Percentiles rank a stretch among this genome's conserved stretches.
These are phyloP conservation scores for Trametes cingulata DNA, from an alignment of 768 basidiomycete genomes.

Conservation along the genomic window DNA sequence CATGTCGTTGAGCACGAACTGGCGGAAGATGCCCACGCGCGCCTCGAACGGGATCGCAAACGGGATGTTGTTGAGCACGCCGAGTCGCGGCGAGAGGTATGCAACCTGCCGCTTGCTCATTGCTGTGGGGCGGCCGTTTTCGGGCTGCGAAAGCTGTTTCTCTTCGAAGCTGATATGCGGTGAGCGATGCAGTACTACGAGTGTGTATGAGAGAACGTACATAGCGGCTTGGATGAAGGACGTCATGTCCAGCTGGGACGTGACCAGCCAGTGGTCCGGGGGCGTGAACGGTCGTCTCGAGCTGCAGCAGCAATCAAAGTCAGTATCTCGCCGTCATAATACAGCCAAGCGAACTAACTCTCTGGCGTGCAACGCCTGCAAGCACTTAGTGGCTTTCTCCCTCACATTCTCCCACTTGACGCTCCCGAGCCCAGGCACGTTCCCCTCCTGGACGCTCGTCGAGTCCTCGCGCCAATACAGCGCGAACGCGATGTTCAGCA, in stretches of 20 bases:
- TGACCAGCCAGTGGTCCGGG: conserved; percentile 81
- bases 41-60: conserved; percentile 93
- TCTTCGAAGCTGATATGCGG: conserved; percentile 60
- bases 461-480: conserved; percentile 68
- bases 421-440: conserved; percentile 41
- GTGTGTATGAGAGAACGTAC: conserved; percentile 40
- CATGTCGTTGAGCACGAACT: conserved; percentile 74
- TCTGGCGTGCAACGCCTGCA: conserved; percentile 82
- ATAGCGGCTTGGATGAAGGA: conserved; percentile 88
- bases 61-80: conserved; percentile 92
- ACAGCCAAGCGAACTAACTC: conserved; percentile 59
- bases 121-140: conserved; percentile 23
- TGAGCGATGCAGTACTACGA: not conserved
- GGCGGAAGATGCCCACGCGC: conserved; percentile 87
- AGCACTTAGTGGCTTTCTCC: conserved; percentile 73
- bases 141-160: conserved; percentile 43
- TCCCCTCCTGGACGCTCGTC: conserved; percentile 39
- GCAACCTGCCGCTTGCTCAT: conserved; percentile 71
- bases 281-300: conserved; percentile 85
- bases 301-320: conserved; percentile 44
- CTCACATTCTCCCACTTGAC: conserved; percentile 69
- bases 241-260: conserved; percentile 54
- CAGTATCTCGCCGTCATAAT: not conserved
- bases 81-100: conserved; percentile 80
- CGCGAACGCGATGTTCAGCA: conserved; percentile 83